Base-by-base conservation (phyloP, 2,329 filamentous ascomycete genomes). In the Nemania abortiva region DNA sequence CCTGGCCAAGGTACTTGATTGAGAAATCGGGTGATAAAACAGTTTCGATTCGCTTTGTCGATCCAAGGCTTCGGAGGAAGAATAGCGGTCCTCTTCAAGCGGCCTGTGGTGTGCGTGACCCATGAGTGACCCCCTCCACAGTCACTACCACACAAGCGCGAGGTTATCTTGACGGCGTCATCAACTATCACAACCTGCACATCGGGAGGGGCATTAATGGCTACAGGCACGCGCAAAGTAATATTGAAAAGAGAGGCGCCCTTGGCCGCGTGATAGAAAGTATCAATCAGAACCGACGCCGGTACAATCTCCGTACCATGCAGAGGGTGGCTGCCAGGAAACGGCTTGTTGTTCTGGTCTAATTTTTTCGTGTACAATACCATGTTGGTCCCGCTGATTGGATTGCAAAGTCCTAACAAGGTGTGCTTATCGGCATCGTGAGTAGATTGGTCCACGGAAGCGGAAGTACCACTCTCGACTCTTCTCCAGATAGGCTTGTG, bases 341-440 rank as follows among this genome's bases (percentile, higher is more conserved):
- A 49, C 27, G 58, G 58, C 58, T 52, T 61, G 39, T 61, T 61
- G 31, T 34, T 34, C 31, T 34, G 31, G 31, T 34, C 31, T 34
- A 34, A 34, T 34, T 34, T 34, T 9, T 4, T 34, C 31, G 31
- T 34, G 31, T 34, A 34, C 4, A 34, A 9, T 34, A 34, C 31
- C 31, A 9, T 34, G 31, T 34, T 34, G 31, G 31, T 34, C 31
- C 31, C 31, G 31, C 31, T 34, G 4, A 34, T 9, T 34, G 31
- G 31, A 9, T 34, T 34, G 31, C 31, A 34, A 34, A 34, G 31
- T 34, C 31, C 31, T 34, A 34, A 9, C 9, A 34, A 9, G 31
- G 31, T 34, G 31, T 34, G 31, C 31, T 34, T 34, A 9, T 34
- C 31, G 31, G 9, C 31, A 34, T 34, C 31, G 31, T 34, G 31